phyloP scores from a whole-genome alignment of 2,329 filamentous ascomycete genomes.

The Penicillium sp. region DNA sequence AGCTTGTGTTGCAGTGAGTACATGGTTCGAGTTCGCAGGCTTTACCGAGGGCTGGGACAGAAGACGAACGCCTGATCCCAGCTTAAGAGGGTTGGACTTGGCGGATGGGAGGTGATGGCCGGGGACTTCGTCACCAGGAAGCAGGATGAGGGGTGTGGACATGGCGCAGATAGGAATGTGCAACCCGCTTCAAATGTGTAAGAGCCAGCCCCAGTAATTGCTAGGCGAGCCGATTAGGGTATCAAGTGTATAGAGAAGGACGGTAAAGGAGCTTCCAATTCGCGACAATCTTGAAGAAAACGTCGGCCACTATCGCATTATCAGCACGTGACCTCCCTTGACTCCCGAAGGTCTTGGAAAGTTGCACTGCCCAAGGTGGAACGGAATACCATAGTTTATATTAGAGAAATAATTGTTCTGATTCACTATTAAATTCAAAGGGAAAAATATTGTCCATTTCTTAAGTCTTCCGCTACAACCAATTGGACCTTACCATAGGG shows the following conservation, averaged over 20 bases:
- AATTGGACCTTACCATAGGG: too few relatives aligned
- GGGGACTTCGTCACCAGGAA: constrained; percentile 81
- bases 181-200: background rate
- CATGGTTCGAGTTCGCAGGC: constrained; percentile 57
- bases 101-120: constrained; percentile 67
- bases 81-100: constrained; percentile 70
- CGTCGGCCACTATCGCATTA: constrained; percentile 23
- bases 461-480: too few relatives aligned
- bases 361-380: background rate
- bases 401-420: too few relatives aligned
- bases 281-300: constrained; percentile 13
- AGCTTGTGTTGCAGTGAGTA: constrained; percentile 39
- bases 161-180: constrained; percentile 44
- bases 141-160: constrained; percentile 67
- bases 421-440: too few relatives aligned
- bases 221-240: background rate
- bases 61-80: constrained; percentile 83
- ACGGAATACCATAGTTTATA: too few relatives aligned
- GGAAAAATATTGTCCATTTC: too few relatives aligned
- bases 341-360: too few relatives aligned
- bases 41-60: constrained; percentile 73
- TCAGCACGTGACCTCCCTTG: constrained; percentile 31
- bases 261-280: background rate
- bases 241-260: background rate
- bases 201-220: background rate